Percentiles rank a stretch among this genome's conserved stretches.
Conservation (phyloP, 176 grass and related monocot species). For the barley (Hordeum vulgare) region MorexV3_pseudomolecules_assembly NC_058524.1:24758996-24759495, state of each 20-base stretch:
- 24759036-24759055: constrained; percentile 24
- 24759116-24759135: constrained; percentile 38
- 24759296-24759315: neutral
- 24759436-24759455: constrained; percentile 58
- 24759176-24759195: constrained; percentile 34
- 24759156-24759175: constrained; percentile 46
- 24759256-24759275: constrained; percentile 37
- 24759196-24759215: constrained; percentile 26
- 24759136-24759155: constrained; percentile 37
- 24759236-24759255: constrained; percentile 40
- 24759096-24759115: constrained; percentile 31
- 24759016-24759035: constrained; percentile 33
- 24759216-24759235: constrained; percentile 26
- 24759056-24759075: constrained; percentile 67
- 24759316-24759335: constrained; percentile 18
- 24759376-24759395: constrained; percentile 29
- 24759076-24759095: constrained; percentile 36
- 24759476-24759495: constrained; percentile 36
- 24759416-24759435: constrained; percentile 38
- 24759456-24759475: constrained; percentile 32
- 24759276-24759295: constrained; percentile 42
- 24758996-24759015: constrained; percentile 28
- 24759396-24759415: constrained; percentile 12
- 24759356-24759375: constrained; percentile 46
- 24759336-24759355: constrained; percentile 56